Conservation (phyloP, 768 basidiomycete genomes). For the Candolleomyces efflorescens region DNA sequence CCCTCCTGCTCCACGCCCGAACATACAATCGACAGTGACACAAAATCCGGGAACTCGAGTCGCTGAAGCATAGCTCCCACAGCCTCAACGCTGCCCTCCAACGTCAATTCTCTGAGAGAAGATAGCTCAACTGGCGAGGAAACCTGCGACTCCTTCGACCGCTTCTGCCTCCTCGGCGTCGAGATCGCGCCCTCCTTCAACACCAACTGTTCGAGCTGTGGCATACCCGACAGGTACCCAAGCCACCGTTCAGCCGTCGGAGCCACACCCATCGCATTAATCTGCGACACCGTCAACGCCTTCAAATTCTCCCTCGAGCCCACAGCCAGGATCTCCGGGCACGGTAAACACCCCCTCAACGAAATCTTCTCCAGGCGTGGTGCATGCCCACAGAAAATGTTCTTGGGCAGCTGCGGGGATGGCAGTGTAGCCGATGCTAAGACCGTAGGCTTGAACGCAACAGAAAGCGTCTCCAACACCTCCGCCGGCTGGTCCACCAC, state of each 20-base stretch:
- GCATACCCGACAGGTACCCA: background rate
- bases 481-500: background rate
- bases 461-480: background rate
- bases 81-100: background rate
- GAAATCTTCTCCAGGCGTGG: background rate
- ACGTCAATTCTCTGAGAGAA: background rate
- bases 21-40: background rate
- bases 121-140: background rate
- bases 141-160: background rate
- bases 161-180: background rate
- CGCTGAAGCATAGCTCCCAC: background rate
- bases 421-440: background rate
- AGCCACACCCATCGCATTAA: background rate
- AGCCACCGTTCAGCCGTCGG: background rate
- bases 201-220: background rate
- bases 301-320: background rate
- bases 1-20: background rate
- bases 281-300: background rate
- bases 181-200: background rate
- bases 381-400: background rate
- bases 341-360: background rate
- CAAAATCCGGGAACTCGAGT: background rate
- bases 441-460: background rate
- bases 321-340: background rate
- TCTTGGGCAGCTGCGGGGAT: background rate